Conservation (phyloP, 2,329 filamentous ascomycete species). For the Ophioceras dolichostomum region DNA sequence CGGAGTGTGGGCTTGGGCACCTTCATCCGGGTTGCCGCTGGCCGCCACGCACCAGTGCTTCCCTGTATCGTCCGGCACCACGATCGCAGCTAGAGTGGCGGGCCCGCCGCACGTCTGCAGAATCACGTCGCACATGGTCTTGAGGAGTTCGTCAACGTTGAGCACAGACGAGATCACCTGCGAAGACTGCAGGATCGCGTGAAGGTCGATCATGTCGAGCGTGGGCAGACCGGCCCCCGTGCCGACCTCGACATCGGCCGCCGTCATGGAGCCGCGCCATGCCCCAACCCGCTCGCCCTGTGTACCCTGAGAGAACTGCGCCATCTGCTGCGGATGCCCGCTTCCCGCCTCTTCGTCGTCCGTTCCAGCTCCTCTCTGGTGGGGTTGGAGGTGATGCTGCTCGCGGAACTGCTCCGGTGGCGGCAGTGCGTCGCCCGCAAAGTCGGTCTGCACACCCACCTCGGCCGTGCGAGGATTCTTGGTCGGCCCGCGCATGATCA, state of each 20-base stretch:
- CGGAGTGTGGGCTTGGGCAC: conserved; percentile 53
- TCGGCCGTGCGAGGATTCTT: conserved; percentile 48
- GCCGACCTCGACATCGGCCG: conserved; percentile 31
- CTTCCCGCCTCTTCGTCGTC: conserved; percentile 24
- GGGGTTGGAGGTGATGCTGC: conserved; percentile 11
- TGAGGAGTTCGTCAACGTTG: conserved; percentile 61
- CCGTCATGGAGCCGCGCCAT: conserved; percentile 50
- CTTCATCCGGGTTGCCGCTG: conserved; percentile 58
- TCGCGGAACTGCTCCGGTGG: conserved; percentile 37
- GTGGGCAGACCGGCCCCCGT: conserved; percentile 48
- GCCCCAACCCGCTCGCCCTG: conserved; percentile 47
- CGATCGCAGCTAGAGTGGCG: conserved; percentile 60
- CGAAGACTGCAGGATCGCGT: conserved; percentile 66
- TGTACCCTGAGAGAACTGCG: conserved; percentile 27
- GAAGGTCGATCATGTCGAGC: conserved; percentile 72
- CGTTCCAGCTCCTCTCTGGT: too few species aligned
- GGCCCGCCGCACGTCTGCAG: conserved; percentile 62
- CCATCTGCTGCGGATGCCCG: conserved; percentile 29
- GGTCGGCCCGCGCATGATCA: conserved; percentile 51
- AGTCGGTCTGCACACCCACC: conserved; percentile 57
- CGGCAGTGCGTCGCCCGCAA: conserved; percentile 42
- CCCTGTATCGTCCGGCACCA: conserved; percentile 55
- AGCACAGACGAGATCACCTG: conserved; percentile 72
- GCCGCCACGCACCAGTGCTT: conserved; percentile 62
- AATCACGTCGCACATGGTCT: conserved; percentile 74